Evolutionary conservation across 1,139 yeast species (phyloP).

Genomic region (Kazachstania sp.): DNA sequence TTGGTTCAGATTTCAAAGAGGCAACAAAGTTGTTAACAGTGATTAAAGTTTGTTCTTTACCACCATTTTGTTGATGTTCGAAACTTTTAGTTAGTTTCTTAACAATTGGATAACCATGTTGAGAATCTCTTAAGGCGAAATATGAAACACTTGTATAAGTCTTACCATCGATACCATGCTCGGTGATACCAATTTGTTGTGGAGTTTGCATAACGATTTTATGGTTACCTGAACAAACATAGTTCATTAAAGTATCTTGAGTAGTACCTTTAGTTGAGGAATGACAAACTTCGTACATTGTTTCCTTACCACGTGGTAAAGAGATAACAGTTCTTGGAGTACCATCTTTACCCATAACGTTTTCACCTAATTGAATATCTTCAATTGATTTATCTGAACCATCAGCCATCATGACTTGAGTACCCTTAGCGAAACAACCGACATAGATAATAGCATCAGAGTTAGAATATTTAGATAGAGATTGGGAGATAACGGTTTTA

Average conservation of each 20-base stretch:
- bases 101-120: slow-evolving; percentile 9
- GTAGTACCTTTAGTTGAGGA: slow-evolving; percentile 7
- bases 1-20: slow-evolving; percentile 12
- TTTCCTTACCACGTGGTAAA: slow-evolving; percentile 37
- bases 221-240: slow-evolving; percentile 33
- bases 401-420: slow-evolving; percentile 38
- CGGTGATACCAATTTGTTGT: slow-evolving; percentile 1
- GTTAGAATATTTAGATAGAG: slow-evolving; percentile 92
- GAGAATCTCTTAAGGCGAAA: slow-evolving; percentile 19
- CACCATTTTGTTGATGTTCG: slow-evolving; percentile 6
- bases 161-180: slow-evolving; percentile 9
- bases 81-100: slow-evolving; percentile 11
- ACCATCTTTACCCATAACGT: slow-evolving; percentile 40
- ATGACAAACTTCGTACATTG: slow-evolving; percentile 34
- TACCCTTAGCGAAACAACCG: slow-evolving; percentile 48
- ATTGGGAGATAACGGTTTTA: slow-evolving; percentile 96
- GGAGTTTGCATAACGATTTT: slow-evolving; percentile 17
- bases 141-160: slow-evolving; percentile 21
- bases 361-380: slow-evolving; percentile 33
- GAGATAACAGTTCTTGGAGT: slow-evolving; percentile 35
- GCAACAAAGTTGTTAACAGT: slow-evolving; percentile 23
- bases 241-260: slow-evolving; percentile 12
- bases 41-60: slow-evolving; percentile 9
- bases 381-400: slow-evolving; percentile 34
- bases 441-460: slow-evolving; percentile 93